phyloP scores from a whole-genome alignment of 164 flowering plant species.

The Chloranthus sessilifolius region DNA sequence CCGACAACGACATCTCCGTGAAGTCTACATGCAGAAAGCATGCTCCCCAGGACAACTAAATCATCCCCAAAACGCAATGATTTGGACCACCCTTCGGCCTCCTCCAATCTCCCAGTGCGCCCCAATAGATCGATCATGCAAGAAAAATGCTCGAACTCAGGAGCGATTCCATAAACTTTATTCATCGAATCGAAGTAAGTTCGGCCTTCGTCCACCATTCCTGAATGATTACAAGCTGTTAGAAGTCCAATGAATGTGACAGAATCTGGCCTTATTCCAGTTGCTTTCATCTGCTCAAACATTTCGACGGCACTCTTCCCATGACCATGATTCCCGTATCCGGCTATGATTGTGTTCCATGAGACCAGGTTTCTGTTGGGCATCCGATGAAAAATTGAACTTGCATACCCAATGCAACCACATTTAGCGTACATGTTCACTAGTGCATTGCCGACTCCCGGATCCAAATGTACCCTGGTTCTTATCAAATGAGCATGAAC shows the following conservation, averaged over 20 bases:
- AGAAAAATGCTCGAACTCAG: slow-evolving; percentile 49
- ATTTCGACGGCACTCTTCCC: slow-evolving; percentile 36
- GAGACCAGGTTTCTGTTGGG: slow-evolving; percentile 40
- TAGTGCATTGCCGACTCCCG: slow-evolving; percentile 61
- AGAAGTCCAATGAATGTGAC: slow-evolving; percentile 57
- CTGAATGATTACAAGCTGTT: slow-evolving; percentile 68
- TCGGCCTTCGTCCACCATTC: slow-evolving; percentile 53
- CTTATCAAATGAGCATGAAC: slow-evolving; percentile 54
- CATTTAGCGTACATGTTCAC: slow-evolving; percentile 83
- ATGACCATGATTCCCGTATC: slow-evolving; percentile 56
- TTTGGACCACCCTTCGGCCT: slow-evolving; percentile 46
- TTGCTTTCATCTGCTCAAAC: slow-evolving; percentile 48
- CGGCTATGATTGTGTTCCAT: slow-evolving; percentile 72
- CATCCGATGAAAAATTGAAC: slow-evolving; percentile 34
- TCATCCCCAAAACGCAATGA: slow-evolving; percentile 34
- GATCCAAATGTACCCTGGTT: slow-evolving; percentile 32
- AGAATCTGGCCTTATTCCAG: slow-evolving; percentile 46
- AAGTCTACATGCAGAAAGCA: slow-evolving; percentile 64
- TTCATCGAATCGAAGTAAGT: slow-evolving; percentile 45
- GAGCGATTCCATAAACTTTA: slow-evolving; percentile 34
- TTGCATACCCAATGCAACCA: slow-evolving; percentile 46
- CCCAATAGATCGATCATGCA: slow-evolving; percentile 73
- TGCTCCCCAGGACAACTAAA: slow-evolving; percentile 54
- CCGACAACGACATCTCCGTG: slow-evolving; percentile 47
- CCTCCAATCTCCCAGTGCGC: slow-evolving; percentile 54